Evolutionary conservation across 495 filamentous ascomycete species (phyloP), one percentile per base, ranked within the genome.

Genomic region (Lophium mytilinum): DNA sequence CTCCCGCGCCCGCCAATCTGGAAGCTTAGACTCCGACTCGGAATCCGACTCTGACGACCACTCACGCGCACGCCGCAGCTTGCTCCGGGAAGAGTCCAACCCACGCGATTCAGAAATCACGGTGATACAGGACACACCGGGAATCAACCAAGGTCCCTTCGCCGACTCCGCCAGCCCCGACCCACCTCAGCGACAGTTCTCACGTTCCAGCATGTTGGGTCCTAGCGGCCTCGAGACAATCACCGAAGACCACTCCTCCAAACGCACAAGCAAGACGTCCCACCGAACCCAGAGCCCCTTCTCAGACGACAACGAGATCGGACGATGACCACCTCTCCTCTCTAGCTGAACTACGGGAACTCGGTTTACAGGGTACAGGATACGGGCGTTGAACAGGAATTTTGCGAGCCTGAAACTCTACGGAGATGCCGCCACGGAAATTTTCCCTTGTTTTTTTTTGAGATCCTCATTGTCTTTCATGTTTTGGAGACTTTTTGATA

Each of bases 171-270:
- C 67, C 0, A 55, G 55, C 39, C 52, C 64, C 37, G 60, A 15
- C 7, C 43, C 52, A 36, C 56, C 40, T 17, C 37, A 57, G 33
- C 56, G 63, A 21, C 58, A 61, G 45, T 49, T 42, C 14, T 66
- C 65, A 9, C 41, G 39, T 15, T 61, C 55, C 30, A 66, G 62
- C 40, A 52, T 24, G 1, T 18, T 48, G 18, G 17, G 33, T 49
- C 12, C 53, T 60, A 15, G 14, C 55, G 40, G 39, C 57, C 30
- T 64, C 65, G 56, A 66, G 52, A 67, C 68, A 5, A 66, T 71
- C 30, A 61, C 62, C 12, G 71, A 73, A 46, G 69, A 73, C 57
- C 24, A 30, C 24, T 66, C 65, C 9, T 68, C 64, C 7, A 66
- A 63, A 48, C 42, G 68, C 14, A 66, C 61, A 11, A 71, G 66